Percentiles rank a stretch among this genome's conserved stretches.
phyloP scores from a whole-genome alignment of 495 filamentous ascomycete genomes.

The Penicillium robsamsonii region DNA sequence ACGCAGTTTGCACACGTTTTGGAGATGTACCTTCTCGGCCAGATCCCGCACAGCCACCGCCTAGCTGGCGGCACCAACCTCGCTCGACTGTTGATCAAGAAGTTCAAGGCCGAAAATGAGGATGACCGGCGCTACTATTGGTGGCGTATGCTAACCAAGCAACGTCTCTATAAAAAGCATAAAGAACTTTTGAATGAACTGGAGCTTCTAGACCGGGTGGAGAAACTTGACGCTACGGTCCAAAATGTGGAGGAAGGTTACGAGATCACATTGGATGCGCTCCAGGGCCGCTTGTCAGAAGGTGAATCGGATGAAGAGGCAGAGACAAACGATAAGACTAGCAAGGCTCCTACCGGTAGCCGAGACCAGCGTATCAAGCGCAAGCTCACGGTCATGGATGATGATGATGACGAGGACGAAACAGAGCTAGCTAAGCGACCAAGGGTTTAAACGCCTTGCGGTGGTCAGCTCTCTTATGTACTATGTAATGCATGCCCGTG shows the following conservation, averaged over 20 bases:
- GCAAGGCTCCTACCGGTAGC: constrained; percentile 26
- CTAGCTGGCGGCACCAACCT: constrained; percentile 52
- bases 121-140: constrained; percentile 67
- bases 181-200: constrained; percentile 74
- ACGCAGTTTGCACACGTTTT: constrained; percentile 85
- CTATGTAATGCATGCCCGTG: constrained; percentile 23
- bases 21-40: constrained; percentile 84
- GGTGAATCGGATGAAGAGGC: constrained; percentile 16
- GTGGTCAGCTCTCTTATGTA: constrained; percentile 2
- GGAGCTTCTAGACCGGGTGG: constrained; percentile 69
- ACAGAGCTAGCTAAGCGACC: constrained; percentile 34
- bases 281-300: constrained; percentile 39
- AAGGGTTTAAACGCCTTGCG: constrained; percentile 30
- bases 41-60: constrained; percentile 62
- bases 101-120: constrained; percentile 50
- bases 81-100: constrained; percentile 51
- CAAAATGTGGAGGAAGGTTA: constrained; percentile 81
- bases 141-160: constrained; percentile 81
- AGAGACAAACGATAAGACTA: constrained; percentile 20
- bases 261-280: constrained; percentile 58
- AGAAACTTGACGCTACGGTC: constrained; percentile 78
- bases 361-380: constrained; percentile 42
- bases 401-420: constrained; percentile 47
- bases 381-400: constrained; percentile 46
- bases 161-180: constrained; percentile 77